Percentiles rank a stretch among this genome's conserved stretches.
These are phyloP conservation scores for Cytospora piceicola DNA, from an alignment of 2,329 filamentous ascomycete genomes.

Conservation along the genomic window DNA sequence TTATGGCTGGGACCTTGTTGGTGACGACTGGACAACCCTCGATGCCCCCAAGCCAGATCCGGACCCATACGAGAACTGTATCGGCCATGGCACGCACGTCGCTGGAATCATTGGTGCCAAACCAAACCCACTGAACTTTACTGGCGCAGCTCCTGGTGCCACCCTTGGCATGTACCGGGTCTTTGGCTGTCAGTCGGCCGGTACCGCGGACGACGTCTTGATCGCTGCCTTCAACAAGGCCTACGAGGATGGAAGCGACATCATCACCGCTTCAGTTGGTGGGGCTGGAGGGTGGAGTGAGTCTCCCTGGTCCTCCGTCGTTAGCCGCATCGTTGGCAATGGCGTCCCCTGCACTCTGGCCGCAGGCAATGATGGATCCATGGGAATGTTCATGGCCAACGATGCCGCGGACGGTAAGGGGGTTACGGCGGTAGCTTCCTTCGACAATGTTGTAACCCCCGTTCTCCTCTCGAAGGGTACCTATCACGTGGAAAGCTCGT, in stretches of 20 bases:
- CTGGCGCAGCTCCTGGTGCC: slow-evolving; percentile 47
- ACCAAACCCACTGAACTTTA: slow-evolving; percentile 43
- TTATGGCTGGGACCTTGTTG: slow-evolving; percentile 52
- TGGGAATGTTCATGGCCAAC: slow-evolving; percentile 34
- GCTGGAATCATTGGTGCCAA: slow-evolving; percentile 52
- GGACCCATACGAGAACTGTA: slow-evolving; percentile 45
- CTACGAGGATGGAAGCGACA: slow-evolving; percentile 45
- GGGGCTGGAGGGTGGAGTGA: slow-evolving; percentile 37
- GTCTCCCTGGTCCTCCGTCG: slow-evolving; percentile 35
- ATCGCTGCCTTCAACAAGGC: slow-evolving; percentile 48
- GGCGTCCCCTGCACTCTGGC: slow-evolving; percentile 39
- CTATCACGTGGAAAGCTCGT: slow-evolving; percentile 28
- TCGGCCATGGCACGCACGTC: slow-evolving; percentile 51
- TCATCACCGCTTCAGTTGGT: slow-evolving; percentile 41
- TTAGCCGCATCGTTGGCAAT: slow-evolving; percentile 37
- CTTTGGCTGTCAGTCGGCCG: slow-evolving; percentile 38
- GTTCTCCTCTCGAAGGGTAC: slow-evolving; percentile 30
- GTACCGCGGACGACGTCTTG: slow-evolving; percentile 44
- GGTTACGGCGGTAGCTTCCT: slow-evolving; percentile 35
- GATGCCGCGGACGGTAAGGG: slow-evolving; percentile 35
- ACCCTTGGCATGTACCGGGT: slow-evolving; percentile 47
- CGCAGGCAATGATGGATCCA: slow-evolving; percentile 35
- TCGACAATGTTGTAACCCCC: slow-evolving; percentile 34
- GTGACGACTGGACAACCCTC: slow-evolving; percentile 39
- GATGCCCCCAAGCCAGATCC: slow-evolving; percentile 41